A percentile compares a stretch with the other conserved stretches of the same genome.
Conservation (phyloP, 2,329 filamentous ascomycete species). For the Penicillium digitatum region DNA sequence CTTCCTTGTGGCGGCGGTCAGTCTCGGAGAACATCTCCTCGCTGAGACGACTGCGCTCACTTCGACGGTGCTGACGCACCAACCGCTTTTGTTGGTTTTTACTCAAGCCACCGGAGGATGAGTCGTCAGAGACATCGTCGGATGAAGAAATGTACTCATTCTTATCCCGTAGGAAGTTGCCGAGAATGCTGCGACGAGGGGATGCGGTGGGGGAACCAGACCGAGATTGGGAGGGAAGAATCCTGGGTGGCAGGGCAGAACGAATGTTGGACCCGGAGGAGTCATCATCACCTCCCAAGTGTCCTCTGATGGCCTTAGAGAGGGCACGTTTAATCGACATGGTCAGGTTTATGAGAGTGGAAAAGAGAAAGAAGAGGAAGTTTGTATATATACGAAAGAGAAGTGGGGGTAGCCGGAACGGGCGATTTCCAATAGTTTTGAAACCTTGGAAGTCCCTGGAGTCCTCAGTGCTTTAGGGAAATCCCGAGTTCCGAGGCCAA, state of each 20-base stretch:
- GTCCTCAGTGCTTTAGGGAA: neutral
- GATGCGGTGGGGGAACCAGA: slow-evolving; percentile 23
- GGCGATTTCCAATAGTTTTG: slow-evolving; percentile 4
- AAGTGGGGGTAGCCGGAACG: slow-evolving; percentile 12
- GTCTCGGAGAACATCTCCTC: slow-evolving; percentile 43
- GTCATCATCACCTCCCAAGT: slow-evolving; percentile 25
- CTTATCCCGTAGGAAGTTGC: slow-evolving; percentile 40
- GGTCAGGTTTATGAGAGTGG: neutral
- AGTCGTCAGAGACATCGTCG: slow-evolving; percentile 42
- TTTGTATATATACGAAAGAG: slow-evolving; percentile 3
- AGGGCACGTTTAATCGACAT: slow-evolving; percentile 49
- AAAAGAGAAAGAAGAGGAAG: neutral
- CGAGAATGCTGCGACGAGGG: slow-evolving; percentile 41
- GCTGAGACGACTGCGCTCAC: slow-evolving; percentile 40
- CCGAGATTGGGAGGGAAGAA: slow-evolving; percentile 13
- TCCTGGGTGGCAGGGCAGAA: slow-evolving; percentile 17
- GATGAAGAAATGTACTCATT: slow-evolving; percentile 42
- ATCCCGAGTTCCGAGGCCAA: neutral
- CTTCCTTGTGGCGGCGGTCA: slow-evolving; percentile 41
- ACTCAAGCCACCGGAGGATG: slow-evolving; percentile 36
- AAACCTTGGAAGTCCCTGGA: neutral
- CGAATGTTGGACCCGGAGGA: slow-evolving; percentile 22
- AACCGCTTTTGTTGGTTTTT: slow-evolving; percentile 47
- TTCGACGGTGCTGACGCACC: slow-evolving; percentile 39
- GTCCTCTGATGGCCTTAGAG: slow-evolving; percentile 38